Conservation (phyloP, 1,284 basidiomycete genomes). For the Trametes pubescens region DNA sequence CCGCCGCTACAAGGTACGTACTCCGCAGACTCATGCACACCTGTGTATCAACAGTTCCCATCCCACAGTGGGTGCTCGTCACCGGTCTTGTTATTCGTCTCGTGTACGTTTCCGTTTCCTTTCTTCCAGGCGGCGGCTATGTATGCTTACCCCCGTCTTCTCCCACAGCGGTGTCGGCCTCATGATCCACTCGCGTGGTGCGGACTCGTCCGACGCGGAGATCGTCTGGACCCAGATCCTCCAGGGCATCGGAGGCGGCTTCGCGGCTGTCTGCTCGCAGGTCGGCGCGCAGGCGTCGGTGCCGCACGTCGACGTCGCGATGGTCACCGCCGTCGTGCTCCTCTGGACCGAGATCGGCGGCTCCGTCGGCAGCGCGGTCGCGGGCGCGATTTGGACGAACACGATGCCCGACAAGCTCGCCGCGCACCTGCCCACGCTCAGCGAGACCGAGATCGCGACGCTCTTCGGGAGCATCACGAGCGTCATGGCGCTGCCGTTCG, state of each 20-base stretch:
- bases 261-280: conserved; percentile 74
- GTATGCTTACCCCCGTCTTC: neutral
- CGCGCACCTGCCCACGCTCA: conserved; percentile 56
- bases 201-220: conserved; percentile 64
- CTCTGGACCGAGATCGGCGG: conserved; percentile 84
- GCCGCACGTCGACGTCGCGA: conserved; percentile 79
- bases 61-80: conserved; percentile 63
- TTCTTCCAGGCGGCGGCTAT: neutral
- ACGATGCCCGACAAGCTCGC: conserved; percentile 67
- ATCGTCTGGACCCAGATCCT: conserved; percentile 78
- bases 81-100: conserved; percentile 74
- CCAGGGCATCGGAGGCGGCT: conserved; percentile 83
- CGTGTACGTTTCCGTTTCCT: conserved; percentile 41
- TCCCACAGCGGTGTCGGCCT: conserved; percentile 66
- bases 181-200: conserved; percentile 78
- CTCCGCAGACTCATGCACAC: neutral
- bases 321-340: conserved; percentile 83
- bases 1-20: conserved; percentile 59
- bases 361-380: conserved; percentile 71
- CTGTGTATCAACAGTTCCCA: neutral
- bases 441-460: conserved; percentile 44
- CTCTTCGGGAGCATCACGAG: conserved; percentile 62
- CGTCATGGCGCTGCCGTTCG: conserved; percentile 54
- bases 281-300: conserved; percentile 85
- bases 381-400: conserved; percentile 67